Base-by-base conservation (phyloP, 306 rosid species). In the Rosa persica region DNA sequence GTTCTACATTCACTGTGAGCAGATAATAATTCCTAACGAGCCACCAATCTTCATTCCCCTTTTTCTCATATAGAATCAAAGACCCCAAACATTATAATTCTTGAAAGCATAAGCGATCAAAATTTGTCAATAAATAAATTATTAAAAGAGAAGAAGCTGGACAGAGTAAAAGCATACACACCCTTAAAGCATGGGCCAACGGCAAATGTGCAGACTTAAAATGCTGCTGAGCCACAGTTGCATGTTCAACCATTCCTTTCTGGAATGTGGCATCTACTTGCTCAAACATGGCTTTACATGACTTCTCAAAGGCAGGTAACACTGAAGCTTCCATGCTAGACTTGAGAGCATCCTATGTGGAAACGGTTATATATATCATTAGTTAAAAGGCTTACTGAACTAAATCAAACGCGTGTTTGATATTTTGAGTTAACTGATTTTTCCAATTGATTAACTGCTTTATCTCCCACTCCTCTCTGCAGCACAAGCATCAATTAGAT, bases 261-360 rank as follows among this genome's bases (percentile, higher is more conserved):
- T 96, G 99, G 75, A 96, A 96, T 22, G 99, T 91, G 55, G 89
- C 74, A 86, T 96, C 98, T 43, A 96, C 88, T 90, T 93, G 99
- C 81, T 96, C 98, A 87, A 96, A 96, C 99, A 96, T 89, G 67
- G 92, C 85, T 88, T 86, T 96, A 88, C 98, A 96, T 60, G 98
- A 87, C 88, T 83, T 88, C 86, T 93, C 99, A 82, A 96, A 93
- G 67, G 94, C 98, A 66, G 99, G 99, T 76, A 96, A 84, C 17
- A 87, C 81, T 22, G 92, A 87, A 51, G 90, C 81, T 82, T 96
- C 99, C 79, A 93, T 88, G 80, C 88, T 90, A 60, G 93, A 89
- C 83, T 88, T 96, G 27, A 96, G 83, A 52, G 93, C 86, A 65
- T 96, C 99, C 99, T 96, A 79, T 80, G 77, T 27, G 30, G 9